Conservation (phyloP, 768 basidiomycete species). For the Trametes cinnabarina region DNA sequence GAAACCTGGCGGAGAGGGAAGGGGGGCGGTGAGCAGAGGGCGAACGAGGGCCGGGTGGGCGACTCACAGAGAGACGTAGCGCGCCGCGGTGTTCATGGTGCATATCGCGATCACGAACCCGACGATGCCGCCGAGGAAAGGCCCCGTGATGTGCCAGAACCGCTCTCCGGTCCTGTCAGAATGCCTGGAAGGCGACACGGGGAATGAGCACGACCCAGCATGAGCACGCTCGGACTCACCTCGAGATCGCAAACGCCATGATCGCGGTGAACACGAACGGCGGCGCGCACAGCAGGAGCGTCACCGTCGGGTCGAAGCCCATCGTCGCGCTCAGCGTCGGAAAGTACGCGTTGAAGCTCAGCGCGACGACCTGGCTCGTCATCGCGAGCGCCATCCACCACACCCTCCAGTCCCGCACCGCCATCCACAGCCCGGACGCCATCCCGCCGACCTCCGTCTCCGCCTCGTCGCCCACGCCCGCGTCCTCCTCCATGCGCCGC, state of each 20-base stretch:
- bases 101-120: slow-evolving; percentile 67
- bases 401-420: slow-evolving; percentile 78
- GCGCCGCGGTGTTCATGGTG: slow-evolving; percentile 58
- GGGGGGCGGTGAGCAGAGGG: slow-evolving; percentile 13
- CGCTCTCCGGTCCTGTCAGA: slow-evolving; percentile 73
- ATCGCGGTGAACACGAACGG: slow-evolving; percentile 67
- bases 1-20: slow-evolving; percentile 5
- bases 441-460: slow-evolving; percentile 40
- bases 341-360: slow-evolving; percentile 80
- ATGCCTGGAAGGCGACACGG: slow-evolving; percentile 41
- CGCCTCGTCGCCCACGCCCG: slow-evolving; percentile 50
- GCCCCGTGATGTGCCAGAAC: slow-evolving; percentile 58
- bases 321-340: slow-evolving; percentile 74
- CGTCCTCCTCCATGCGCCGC: slow-evolving; percentile 63
- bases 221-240: slow-evolving; percentile 33
- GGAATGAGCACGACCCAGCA: no score
- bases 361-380: slow-evolving; percentile 50
- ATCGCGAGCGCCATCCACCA: slow-evolving; percentile 77
- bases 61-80: slow-evolving; percentile 65
- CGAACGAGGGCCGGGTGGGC: not conserved
- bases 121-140: slow-evolving; percentile 61
- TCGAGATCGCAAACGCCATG: slow-evolving; percentile 50
- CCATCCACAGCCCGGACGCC: slow-evolving; percentile 50
- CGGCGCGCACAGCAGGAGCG: slow-evolving; percentile 74
- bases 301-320: slow-evolving; percentile 59